phyloP scores from a whole-genome alignment of 1,284 basidiomycete species.

The Moesziomyces antarcticus region DNA sequence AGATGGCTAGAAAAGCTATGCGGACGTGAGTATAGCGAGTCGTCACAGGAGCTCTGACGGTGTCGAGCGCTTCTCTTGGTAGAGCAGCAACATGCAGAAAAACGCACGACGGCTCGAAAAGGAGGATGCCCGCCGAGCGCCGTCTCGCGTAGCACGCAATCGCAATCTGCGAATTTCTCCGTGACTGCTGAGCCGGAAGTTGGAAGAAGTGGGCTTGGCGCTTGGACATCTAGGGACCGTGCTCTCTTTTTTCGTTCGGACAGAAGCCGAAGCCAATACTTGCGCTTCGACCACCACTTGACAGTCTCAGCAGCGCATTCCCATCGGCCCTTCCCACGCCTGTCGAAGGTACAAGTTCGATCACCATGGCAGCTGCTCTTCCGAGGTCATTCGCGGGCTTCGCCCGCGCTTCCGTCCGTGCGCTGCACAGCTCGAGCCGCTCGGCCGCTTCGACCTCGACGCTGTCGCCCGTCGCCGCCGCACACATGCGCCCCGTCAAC shows the following conservation, averaged over 20 bases:
- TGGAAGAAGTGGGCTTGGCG: background rate
- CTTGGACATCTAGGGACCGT: no score
- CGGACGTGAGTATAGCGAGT: no score
- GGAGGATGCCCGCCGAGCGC: no score
- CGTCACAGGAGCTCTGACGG: no score
- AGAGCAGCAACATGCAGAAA: no score
- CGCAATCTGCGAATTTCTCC: background rate
- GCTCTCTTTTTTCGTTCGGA: no score
- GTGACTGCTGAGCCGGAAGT: background rate
- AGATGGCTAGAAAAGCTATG: no score
- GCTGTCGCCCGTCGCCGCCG: conserved; percentile 50
- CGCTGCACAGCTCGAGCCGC: conserved; percentile 19
- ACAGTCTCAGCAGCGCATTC: background rate
- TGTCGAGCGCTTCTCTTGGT: no score
- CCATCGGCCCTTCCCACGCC: background rate
- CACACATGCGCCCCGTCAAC: conserved; percentile 68
- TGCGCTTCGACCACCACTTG: background rate
- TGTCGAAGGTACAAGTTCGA: background rate
- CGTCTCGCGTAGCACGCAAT: background rate
- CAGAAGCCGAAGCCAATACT: background rate
- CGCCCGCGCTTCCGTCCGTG: conserved; percentile 31
- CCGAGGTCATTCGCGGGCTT: conserved; percentile 21
- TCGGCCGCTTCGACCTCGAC: conserved; percentile 25
- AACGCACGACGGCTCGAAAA: no score
- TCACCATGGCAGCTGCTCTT: conserved; percentile 24